Evolutionary conservation across 371 early-diverging fungal species (phyloP).

Genomic region (Nematocida sp.): DNA sequence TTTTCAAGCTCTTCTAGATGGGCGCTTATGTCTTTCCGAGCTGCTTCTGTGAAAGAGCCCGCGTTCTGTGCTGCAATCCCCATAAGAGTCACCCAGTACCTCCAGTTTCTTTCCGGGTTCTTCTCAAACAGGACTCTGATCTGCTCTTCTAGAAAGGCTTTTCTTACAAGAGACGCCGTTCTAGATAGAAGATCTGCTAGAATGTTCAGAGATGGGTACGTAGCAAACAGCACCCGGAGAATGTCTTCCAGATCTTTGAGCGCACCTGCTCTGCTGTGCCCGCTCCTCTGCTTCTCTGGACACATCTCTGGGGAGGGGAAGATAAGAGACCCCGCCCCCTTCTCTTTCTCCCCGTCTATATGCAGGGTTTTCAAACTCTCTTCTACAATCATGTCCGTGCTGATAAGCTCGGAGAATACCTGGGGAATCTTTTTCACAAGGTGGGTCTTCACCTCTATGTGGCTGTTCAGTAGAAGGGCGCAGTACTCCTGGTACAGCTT

Average conservation of each 20-base stretch:
- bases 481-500: slow-evolving; percentile 39
- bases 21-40: not conserved
- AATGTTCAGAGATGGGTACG: not conserved
- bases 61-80: not conserved
- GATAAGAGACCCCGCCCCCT: not conserved
- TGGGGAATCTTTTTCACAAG: not conserved
- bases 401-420: slow-evolving; percentile 26
- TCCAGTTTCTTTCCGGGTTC: slow-evolving; percentile 40
- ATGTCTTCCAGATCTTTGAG: slow-evolving; percentile 10
- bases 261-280: not conserved
- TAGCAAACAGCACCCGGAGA: not conserved
- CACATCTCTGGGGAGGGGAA: slow-evolving; percentile 37
- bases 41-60: not conserved
- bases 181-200: not conserved
- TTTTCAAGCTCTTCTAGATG: slow-evolving; percentile 5
- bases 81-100: slow-evolving; percentile 30
- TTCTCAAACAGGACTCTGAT: slow-evolving; percentile 1
- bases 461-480: not conserved
- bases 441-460: not conserved
- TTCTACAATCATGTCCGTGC: not conserved
- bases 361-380: slow-evolving; percentile 1
- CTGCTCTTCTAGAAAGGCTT: not conserved
- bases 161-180: not conserved
- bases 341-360: slow-evolving; percentile 13
- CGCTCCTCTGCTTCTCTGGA: not conserved